Evolutionary conservation across 345 rosid species (phyloP), one percentile per base, ranked within the genome.

Genomic region (Syzygium aqueum): DNA sequence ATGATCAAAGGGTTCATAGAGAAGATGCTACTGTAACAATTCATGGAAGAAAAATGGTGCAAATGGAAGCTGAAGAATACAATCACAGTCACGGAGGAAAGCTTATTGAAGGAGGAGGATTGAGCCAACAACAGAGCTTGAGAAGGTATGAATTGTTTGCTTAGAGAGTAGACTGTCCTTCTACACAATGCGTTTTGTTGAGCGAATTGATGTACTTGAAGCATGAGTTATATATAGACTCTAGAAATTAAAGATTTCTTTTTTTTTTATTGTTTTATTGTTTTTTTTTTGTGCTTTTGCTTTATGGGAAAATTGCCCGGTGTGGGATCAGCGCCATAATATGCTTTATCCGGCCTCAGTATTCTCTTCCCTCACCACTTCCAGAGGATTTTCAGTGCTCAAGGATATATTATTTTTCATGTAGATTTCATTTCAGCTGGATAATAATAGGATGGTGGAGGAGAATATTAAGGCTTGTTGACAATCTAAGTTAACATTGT

Each of bases 141-240:
- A 33, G 80, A 17, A 6, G 15, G 80, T 33, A 17, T 33, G 80
- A 73, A 33, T 73, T 33, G 46, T 33, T 33, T 73, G 80, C 80
- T 27, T 3, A 33, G 30, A 83, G 85, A 89, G 77, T 92, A 86
- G 84, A 87, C 89, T 7, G 15, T 77, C 53, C 91, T 92, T 89
- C 84, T 87, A 86, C 43, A 13, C 54, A 51, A 43, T 77, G 27
- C 27, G 77, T 63, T 84, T 8, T 84, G 27, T 28, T 51, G 78
- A n/a, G 27, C 59, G 63, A 87, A 87, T 82, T 30, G 9, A 27
- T 88, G 82, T 77, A 84, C 27, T 88, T 88, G 85, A 88, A 87
- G 80, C 25, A 33, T 0, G 80, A 33, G 49, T 10, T 33, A 33
- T 33, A 17, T 73, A 73, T 73, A 67, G 78, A 33, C 43, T 8